phyloP scores from a whole-genome alignment of 2,329 filamentous ascomycete genomes.

The Aureobasidium sp. region DNA sequence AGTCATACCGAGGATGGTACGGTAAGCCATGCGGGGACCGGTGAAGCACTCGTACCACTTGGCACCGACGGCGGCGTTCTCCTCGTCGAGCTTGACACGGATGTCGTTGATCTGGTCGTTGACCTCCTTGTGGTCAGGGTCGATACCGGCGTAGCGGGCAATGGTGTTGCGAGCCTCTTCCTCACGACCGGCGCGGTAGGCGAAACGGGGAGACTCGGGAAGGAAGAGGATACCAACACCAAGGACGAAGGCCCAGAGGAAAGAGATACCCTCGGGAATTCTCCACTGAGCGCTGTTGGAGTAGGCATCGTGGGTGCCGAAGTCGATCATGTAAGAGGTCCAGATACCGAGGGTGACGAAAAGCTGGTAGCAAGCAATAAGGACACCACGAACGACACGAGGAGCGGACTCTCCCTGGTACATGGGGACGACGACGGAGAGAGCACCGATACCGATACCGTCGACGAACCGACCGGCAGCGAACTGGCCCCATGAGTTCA shows the following conservation, averaged over 20 bases:
- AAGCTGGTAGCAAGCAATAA: conserved; percentile 46
- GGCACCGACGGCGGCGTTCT: conserved; percentile 20
- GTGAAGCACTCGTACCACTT: conserved; percentile 25
- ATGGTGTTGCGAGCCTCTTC: conserved; percentile 26
- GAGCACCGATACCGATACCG: conserved; percentile 36
- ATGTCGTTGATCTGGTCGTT: conserved; percentile 25
- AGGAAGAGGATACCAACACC: conserved; percentile 27
- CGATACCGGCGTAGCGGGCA: conserved; percentile 23
- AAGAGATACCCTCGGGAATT: conserved; percentile 26
- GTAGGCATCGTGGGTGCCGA: conserved; percentile 21
- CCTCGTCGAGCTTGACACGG: conserved; percentile 26
- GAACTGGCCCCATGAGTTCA: conserved; percentile 35
- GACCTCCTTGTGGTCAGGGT: conserved; percentile 21
- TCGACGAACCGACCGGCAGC: conserved; percentile 41
- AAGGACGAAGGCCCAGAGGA: conserved; percentile 27
- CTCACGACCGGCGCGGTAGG: conserved; percentile 24
- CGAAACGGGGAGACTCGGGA: conserved; percentile 26
- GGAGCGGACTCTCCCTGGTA: conserved; percentile 59
- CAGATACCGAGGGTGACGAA: conserved; percentile 38
- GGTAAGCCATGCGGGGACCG: conserved; percentile 24
- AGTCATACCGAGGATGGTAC: conserved; percentile 25
- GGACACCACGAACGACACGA: conserved; percentile 53
- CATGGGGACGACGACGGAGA: conserved; percentile 54
- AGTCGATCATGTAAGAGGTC: conserved; percentile 27
- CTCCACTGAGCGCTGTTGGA: conserved; percentile 22